These are phyloP conservation scores for Diplocarpon mali DNA, from an alignment of 2,329 filamentous ascomycete species.

Conservation along the genomic window DNA sequence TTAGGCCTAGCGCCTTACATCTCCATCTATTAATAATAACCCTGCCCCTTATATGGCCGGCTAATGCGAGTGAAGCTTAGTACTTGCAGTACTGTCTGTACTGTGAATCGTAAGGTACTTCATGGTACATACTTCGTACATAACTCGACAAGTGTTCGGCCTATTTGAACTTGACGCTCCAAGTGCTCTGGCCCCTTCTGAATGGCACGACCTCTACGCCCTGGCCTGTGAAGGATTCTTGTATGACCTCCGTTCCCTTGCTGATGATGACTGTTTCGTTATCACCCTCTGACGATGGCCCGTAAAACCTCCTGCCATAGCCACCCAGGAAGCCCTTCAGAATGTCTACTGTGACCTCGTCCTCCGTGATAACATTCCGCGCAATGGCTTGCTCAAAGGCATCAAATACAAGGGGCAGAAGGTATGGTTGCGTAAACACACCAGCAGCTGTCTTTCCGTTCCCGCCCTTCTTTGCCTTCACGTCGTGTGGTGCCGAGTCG, in stretches of 20 bases:
- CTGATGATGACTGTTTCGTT: constrained; percentile 20
- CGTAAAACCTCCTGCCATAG: constrained; percentile 44
- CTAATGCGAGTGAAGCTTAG: no score
- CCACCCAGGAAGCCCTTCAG: constrained; percentile 43
- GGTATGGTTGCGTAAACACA: constrained; percentile 69
- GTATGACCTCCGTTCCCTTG: constrained; percentile 16
- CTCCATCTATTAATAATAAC: no score
- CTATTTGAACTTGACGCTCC: constrained; percentile 37
- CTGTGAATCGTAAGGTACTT: no score
- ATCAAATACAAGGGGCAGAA: constrained; percentile 52
- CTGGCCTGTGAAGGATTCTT: constrained; percentile 41
- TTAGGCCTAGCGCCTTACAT: no score
- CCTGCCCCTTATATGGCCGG: no score
- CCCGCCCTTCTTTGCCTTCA: constrained; percentile 46
- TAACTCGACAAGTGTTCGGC: no score
- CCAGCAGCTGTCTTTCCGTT: constrained; percentile 50
- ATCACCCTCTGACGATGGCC: constrained; percentile 8
- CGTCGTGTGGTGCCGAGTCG: constrained; percentile 53
- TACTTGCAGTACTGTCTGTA: no score
- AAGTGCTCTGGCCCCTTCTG: constrained; percentile 15
- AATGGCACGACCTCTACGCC: constrained; percentile 35
- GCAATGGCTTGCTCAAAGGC: constrained; percentile 51
- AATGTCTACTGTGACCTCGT: constrained; percentile 42
- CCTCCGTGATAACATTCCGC: constrained; percentile 39
- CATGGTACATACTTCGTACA: no score